phyloP scores from a whole-genome alignment of 2,329 filamentous ascomycete genomes.

The Clarireedia paspali region DNA sequence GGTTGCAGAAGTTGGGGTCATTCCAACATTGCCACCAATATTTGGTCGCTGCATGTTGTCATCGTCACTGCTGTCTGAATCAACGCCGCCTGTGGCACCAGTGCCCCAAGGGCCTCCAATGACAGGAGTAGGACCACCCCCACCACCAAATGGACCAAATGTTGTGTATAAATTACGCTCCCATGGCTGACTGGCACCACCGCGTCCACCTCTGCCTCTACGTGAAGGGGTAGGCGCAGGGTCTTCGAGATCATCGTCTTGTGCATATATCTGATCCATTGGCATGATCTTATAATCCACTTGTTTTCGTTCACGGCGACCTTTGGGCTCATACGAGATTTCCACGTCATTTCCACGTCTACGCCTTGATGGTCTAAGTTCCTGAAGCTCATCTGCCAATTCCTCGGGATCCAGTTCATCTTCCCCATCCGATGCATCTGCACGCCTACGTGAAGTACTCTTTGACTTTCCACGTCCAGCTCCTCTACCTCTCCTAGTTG shows the following conservation, averaged over 20 bases:
- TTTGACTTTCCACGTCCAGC: slow-evolving; percentile 34
- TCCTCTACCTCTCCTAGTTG: slow-evolving; percentile 42
- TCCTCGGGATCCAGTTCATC: slow-evolving; percentile 56
- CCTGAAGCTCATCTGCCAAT: slow-evolving; percentile 57
- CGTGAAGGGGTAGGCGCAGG: slow-evolving; percentile 61
- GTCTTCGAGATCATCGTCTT: slow-evolving; percentile 68
- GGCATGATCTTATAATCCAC: slow-evolving; percentile 85
- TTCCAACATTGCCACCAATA: slow-evolving; percentile 57
- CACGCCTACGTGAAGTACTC: slow-evolving; percentile 38
- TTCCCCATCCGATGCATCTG: slow-evolving; percentile 45
- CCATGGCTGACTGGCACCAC: slow-evolving; percentile 40
- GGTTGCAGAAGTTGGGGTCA: slow-evolving; percentile 49
- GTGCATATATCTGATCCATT: slow-evolving; percentile 59
- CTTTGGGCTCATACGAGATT: slow-evolving; percentile 51
- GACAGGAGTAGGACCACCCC: slow-evolving; percentile 48
- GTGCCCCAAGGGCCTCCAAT: slow-evolving; percentile 64
- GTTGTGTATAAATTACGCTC: slow-evolving; percentile 83
- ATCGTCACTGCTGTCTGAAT: slow-evolving; percentile 96
- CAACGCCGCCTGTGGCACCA: slow-evolving; percentile 68
- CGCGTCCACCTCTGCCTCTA: slow-evolving; percentile 52
- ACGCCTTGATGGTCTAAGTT: slow-evolving; percentile 44
- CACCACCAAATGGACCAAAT: slow-evolving; percentile 87
- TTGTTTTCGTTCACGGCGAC: slow-evolving; percentile 51
- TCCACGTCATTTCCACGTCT: slow-evolving; percentile 43
- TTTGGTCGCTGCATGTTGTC: slow-evolving; percentile 62